These are phyloP conservation scores for Pholiota adiposa DNA, from an alignment of 1,284 basidiomycete genomes.

Conservation along the genomic window DNA sequence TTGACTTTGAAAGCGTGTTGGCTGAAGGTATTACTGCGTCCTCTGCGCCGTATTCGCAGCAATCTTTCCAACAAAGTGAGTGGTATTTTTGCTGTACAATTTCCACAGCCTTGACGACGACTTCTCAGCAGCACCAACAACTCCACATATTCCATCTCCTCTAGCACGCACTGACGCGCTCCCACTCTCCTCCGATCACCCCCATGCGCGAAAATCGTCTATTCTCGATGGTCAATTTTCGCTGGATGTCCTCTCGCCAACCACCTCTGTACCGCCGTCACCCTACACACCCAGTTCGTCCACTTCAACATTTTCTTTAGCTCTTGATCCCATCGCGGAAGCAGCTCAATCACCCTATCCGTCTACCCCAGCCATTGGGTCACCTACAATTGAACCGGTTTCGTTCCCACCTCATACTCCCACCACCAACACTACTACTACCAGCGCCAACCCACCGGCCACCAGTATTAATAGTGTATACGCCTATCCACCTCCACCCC, in stretches of 20 bases:
- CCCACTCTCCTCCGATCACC: conserved; percentile 63
- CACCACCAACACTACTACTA: conserved; percentile 11
- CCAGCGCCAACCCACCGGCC: conserved; percentile 7
- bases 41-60: conserved; percentile 35
- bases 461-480: conserved; percentile 27
- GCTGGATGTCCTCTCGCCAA: conserved; percentile 36
- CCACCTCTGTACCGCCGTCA: conserved; percentile 36
- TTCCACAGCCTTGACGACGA: conserved; percentile 3
- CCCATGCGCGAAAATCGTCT: conserved; percentile 78
- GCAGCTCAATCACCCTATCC: conserved; percentile 43
- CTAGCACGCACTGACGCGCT: conserved; percentile 56
- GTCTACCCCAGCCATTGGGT: conserved; percentile 41
- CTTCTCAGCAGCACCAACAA: conserved; percentile 34
- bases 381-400: conserved; percentile 34
- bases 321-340: conserved; percentile 74
- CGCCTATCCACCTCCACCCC: conserved; percentile 37
- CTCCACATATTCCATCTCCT: conserved; percentile 46
- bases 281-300: conserved; percentile 55
- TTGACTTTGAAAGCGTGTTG: conserved; percentile 41
- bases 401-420: conserved; percentile 24
- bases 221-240: conserved; percentile 59
- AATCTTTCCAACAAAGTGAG: conserved; percentile 28
- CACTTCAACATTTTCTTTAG: conserved; percentile 63
- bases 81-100: not conserved
- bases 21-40: conserved; percentile 32